Evolutionary conservation across 2,329 filamentous ascomycete genomes (phyloP).

Genomic region (Aspergillus quadrilineatus): DNA sequence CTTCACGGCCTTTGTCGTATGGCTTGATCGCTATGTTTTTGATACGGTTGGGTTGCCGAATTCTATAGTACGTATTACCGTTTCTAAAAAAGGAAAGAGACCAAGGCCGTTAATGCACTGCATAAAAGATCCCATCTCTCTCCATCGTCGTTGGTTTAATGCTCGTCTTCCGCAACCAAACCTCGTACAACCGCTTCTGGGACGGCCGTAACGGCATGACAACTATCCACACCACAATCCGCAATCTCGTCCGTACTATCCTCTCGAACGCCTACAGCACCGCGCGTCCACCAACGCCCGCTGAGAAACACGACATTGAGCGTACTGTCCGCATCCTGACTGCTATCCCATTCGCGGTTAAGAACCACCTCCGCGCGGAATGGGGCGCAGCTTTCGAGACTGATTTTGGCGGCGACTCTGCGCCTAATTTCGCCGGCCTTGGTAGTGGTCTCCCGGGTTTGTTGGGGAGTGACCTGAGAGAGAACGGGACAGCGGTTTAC

Average conservation of each 20-base stretch:
- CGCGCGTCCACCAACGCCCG: constrained; percentile 32
- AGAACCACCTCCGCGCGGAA: constrained; percentile 63
- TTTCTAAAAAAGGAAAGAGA: not conserved
- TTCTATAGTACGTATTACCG: constrained; percentile 50
- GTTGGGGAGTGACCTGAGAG: constrained; percentile 32
- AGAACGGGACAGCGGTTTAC: constrained; percentile 31
- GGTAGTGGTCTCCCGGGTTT: constrained; percentile 6
- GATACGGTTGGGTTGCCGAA: constrained; percentile 56
- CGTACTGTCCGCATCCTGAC: constrained; percentile 58
- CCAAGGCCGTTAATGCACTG: not conserved
- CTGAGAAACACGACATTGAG: constrained; percentile 59
- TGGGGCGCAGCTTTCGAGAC: constrained; percentile 52
- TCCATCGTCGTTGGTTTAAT: constrained; percentile 67
- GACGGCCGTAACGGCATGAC: constrained; percentile 58
- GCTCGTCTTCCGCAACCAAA: constrained; percentile 66
- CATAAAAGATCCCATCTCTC: constrained; percentile 55
- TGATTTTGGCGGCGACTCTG: constrained; percentile 12
- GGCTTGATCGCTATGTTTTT: constrained; percentile 54
- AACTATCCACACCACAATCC: constrained; percentile 57
- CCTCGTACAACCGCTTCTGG: constrained; percentile 66
- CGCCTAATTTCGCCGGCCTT: not conserved
- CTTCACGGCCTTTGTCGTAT: constrained; percentile 60
- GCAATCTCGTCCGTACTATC: constrained; percentile 59
- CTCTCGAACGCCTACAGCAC: constrained; percentile 49
- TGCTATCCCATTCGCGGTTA: constrained; percentile 62